Evolutionary conservation across 1,139 yeast genomes (phyloP).

Genomic region (Zygosaccharomyces sapae): DNA sequence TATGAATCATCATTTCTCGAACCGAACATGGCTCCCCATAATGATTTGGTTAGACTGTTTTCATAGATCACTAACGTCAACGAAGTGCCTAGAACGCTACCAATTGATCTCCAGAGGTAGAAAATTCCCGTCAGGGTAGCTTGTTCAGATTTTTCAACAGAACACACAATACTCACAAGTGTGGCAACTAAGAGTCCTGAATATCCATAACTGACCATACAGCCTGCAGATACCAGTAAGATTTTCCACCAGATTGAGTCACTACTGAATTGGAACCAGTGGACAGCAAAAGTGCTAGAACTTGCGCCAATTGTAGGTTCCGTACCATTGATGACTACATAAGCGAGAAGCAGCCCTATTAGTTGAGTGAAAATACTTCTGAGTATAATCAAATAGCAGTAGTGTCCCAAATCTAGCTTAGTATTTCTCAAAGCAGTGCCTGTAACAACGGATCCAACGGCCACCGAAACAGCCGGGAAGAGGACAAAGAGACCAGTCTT

Average conservation of each 20-base stretch:
- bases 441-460: slow-evolving; percentile 58
- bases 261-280: slow-evolving; percentile 14
- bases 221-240: slow-evolving; percentile 23
- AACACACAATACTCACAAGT: slow-evolving; percentile 34
- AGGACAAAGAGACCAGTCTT: slow-evolving; percentile 49
- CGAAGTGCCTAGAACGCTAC: slow-evolving; percentile 47
- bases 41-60: slow-evolving; percentile 28
- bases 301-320: slow-evolving; percentile 19
- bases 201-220: slow-evolving; percentile 30
- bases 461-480: slow-evolving; percentile 46
- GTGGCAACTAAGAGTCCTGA: slow-evolving; percentile 33
- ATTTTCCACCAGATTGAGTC: slow-evolving; percentile 27
- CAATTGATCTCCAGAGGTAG: slow-evolving; percentile 46
- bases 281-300: slow-evolving; percentile 2
- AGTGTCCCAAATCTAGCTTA: slow-evolving; percentile 27
- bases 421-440: slow-evolving; percentile 43
- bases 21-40: slow-evolving; percentile 36
- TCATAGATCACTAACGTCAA: slow-evolving; percentile 41
- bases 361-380: slow-evolving; percentile 25
- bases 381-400: slow-evolving; percentile 28
- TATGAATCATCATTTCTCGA: slow-evolving; percentile 13
- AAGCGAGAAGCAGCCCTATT: slow-evolving; percentile 23
- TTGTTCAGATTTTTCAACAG: slow-evolving; percentile 34
- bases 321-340: slow-evolving; percentile 19
- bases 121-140: slow-evolving; percentile 41